Conservation (phyloP, 2,329 filamentous ascomycete species). For the Exophiala sp. region DNA sequence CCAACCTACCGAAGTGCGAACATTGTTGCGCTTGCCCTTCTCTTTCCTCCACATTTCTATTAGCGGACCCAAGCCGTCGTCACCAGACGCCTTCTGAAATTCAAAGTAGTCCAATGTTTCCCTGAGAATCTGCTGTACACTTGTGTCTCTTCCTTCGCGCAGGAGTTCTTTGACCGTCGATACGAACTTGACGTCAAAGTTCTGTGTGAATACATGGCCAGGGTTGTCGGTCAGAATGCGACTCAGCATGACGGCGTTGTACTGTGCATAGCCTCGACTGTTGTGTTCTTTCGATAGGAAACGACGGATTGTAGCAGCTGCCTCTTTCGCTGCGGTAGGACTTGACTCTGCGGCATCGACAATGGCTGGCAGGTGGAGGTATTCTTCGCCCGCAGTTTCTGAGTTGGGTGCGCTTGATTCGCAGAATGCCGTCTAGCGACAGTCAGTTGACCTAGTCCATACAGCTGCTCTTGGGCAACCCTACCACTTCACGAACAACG, state of each 20-base stretch:
- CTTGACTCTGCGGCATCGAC: conserved; percentile 94
- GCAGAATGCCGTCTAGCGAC: conserved; percentile 66
- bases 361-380: conserved; percentile 85
- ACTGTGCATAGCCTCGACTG: conserved; percentile 68
- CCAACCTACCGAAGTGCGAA: conserved; percentile 25
- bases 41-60: conserved; percentile 88
- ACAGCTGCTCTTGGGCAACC: conserved; percentile 19
- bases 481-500: conserved; percentile 41
- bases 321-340: conserved; percentile 76
- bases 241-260: conserved; percentile 93
- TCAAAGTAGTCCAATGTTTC: conserved; percentile 82
- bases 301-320: conserved; percentile 75
- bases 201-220: conserved; percentile 82
- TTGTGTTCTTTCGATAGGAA: conserved; percentile 71
- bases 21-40: conserved; percentile 62
- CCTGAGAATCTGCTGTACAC: conserved; percentile 78
- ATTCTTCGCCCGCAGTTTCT: conserved; percentile 70
- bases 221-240: conserved; percentile 92
- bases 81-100: conserved; percentile 62
- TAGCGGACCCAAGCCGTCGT: conserved; percentile 68
- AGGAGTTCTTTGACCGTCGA: conserved; percentile 72
- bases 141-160: conserved; percentile 65
- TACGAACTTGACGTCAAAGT: conserved; percentile 81
- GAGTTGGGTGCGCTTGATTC: conserved; percentile 60
- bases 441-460: not conserved